Evolutionary conservation across 352 stramenopile genomes (phyloP), one percentile per base, ranked within the genome.

Genomic region (Globisporangium cederbergense): DNA sequence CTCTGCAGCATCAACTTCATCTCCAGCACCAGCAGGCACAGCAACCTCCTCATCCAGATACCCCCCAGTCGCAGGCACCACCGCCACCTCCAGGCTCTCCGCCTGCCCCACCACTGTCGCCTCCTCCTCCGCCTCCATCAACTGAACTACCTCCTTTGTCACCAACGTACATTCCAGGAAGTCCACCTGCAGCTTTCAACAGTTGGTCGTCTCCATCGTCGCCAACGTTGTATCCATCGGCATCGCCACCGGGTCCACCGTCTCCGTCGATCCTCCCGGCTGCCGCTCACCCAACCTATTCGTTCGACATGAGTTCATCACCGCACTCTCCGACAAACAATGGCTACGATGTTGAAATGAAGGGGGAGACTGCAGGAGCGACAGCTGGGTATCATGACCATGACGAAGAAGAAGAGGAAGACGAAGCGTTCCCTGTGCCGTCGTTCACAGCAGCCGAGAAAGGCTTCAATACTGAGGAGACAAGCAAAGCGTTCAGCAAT

Each of bases 351-450:
- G 30, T n/a, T 53, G 47, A 68, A 60, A 55, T n/a, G 42, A 28
- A 30, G 61, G 58, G 69, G 66, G 53, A 56, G 20, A 32, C 54
- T 62, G 16, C 50, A 42, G 16, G 7, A 28, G 28, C 22, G 58
- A 28, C 38, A 38, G 52, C 63, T n/a, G 49, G 22, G 1, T 42
- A 50, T 50, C 11, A 45, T 5, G 53, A 62, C 2, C 54, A 68
- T n/a, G 32, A 73, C 30, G 73, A 85, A 62, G 78, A 81, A 62
- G 78, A 81, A 42, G 77, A 77, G 45, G 77, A 92, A 74, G 82
- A 93, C 38, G 84, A 93, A 68, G 82, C 77, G 25, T 91, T 93
- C 58, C 84, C 84, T 43, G 63, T 62, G 36, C 77, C 79, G 8
- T 90, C 83, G 62, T 72, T 71, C 4, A 18, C 43, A 46, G 2